phyloP scores from a whole-genome alignment of 116 monocot species.

The Dioscorea cayenensis region DNA sequence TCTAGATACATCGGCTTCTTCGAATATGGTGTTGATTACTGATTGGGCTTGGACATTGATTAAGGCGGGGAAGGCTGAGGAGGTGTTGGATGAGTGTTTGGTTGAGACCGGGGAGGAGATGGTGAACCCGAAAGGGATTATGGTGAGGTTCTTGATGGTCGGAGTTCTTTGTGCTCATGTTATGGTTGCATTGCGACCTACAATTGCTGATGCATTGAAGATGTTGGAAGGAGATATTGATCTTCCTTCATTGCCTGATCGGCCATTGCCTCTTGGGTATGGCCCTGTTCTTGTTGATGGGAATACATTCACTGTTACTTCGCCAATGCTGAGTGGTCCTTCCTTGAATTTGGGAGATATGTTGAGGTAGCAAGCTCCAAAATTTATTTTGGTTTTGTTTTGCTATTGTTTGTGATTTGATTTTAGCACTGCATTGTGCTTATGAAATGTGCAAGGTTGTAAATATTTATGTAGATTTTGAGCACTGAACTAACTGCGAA shows the following conservation, averaged over 20 bases:
- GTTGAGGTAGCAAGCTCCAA: slow-evolving; percentile 22
- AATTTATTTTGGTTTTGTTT: background rate
- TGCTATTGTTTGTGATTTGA: background rate
- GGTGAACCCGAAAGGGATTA: slow-evolving; percentile 35
- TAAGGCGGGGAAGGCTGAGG: slow-evolving; percentile 39
- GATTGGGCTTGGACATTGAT: slow-evolving; percentile 80
- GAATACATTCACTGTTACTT: slow-evolving; percentile 17
- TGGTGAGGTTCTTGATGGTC: slow-evolving; percentile 75
- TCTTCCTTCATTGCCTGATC: slow-evolving; percentile 46
- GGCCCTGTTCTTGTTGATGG: slow-evolving; percentile 13
- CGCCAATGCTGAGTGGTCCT: slow-evolving; percentile 35
- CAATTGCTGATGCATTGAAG: slow-evolving; percentile 59
- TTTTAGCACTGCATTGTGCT: too few relatives aligned
- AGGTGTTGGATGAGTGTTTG: slow-evolving; percentile 42
- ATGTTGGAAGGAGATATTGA: slow-evolving; percentile 82
- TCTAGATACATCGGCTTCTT: slow-evolving; percentile 33
- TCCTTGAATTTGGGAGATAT: slow-evolving; percentile 28
- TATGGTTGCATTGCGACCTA: slow-evolving; percentile 71
- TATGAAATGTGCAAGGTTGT: too few relatives aligned
- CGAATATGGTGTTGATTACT: slow-evolving; percentile 39
- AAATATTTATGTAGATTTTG: too few relatives aligned
- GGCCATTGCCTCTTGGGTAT: slow-evolving; percentile 43
- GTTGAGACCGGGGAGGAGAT: background rate
- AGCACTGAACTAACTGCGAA: too few relatives aligned
- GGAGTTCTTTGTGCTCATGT: slow-evolving; percentile 76